Base-by-base conservation (phyloP, 306 rosid species). In the Carpinus fangiana region DNA sequence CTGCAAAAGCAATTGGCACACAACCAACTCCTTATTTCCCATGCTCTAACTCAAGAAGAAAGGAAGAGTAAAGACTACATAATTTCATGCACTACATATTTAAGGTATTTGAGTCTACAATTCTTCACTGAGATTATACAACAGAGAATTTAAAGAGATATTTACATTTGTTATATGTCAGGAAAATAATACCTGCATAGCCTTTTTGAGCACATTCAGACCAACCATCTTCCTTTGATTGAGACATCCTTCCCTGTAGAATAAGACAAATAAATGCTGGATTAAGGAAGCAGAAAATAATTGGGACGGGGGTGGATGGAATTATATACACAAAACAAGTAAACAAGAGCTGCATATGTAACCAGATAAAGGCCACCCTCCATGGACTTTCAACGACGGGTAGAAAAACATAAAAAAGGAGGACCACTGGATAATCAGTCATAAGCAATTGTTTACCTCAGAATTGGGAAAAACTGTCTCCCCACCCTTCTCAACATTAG, bases 401-500 rank as follows among this genome's bases (percentile, higher is more conserved):
- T 4, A 65, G 23, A 74, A 11, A 45, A 10, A 10, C 11, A 48
- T 48, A 9, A n/a, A 12, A 61, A 16, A 54, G 51, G 38, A 23
- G 50, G 59, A 50, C 57, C 66, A 26, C 13, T 70, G 26, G 18
- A 67, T 71, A 26, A 41, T 21, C 68, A 50, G 41, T 21, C 21
- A 80, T 55, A 34, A 72, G 75, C 62, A 82, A 69, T 11, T 51
- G 26, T 67, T 85, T 84, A 95, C 99, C 94, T 77, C 84, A 1
- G 94, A 17, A 67, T 91, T 45, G 77, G 99, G 99, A 82, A 95
- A 95, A 82, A 93, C 46, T 23, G 99, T 95, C 79, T 95, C 99
- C 43, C 99, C 99, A 57, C 99, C 99, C 84, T 89, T 91, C 85
- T 84, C 92, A 59, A 95, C 90, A 73, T 86, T 69, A 53, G 99